Evolutionary conservation across 208 protist species (phyloP), one percentile per base, ranked within the genome.

Genomic region (Acanthamoeba divionensis): DNA sequence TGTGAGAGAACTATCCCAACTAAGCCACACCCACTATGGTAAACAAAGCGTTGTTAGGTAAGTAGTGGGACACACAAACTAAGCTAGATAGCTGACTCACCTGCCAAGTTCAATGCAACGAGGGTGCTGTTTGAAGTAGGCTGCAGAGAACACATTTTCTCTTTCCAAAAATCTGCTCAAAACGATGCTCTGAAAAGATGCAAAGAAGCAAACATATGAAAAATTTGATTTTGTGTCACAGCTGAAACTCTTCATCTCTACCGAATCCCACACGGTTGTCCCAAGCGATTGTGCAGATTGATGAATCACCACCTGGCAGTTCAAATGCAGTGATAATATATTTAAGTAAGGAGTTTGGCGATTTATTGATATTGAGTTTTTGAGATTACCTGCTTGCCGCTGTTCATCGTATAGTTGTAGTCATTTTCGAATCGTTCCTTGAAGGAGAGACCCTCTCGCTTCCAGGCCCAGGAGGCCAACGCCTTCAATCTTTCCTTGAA

Each of bases 151-250:
- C 36, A 26, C n/a, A 0, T 44, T 44, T 24, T 45, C 2, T 57
- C 67, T 86, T 38, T 86, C 77, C 63, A 86, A 86, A 44, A 54
- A 86, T 44, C 67, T 86, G 54, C 77, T 66, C 52, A 86, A 57
- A 2, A 86, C 77, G 33, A 86, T 86, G 77, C 77, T 86, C 77
- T 86, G 8, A 41, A n/a, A 80, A 31, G 26, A 9, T 8, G 24
- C 7, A 83, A n/a, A 83, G 73, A 9, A 10, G 48, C 18, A 26
- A 29, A 85, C 7, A 82, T 5, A 41, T 29, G 67, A 18, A 57
- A 38, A 50, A 79, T 12, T 3, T 4, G 7, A 47, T 63, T 26
- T 36, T 33, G n/a, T 29, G 33, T 31, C 26, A 47, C 1, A 57
- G 47, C 5, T 62, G 21, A 80, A 29, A 26, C 26, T 10, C 26